phyloP scores from a whole-genome alignment of 192 early-diverging fungal species.

The Entrophospora sp. region DNA sequence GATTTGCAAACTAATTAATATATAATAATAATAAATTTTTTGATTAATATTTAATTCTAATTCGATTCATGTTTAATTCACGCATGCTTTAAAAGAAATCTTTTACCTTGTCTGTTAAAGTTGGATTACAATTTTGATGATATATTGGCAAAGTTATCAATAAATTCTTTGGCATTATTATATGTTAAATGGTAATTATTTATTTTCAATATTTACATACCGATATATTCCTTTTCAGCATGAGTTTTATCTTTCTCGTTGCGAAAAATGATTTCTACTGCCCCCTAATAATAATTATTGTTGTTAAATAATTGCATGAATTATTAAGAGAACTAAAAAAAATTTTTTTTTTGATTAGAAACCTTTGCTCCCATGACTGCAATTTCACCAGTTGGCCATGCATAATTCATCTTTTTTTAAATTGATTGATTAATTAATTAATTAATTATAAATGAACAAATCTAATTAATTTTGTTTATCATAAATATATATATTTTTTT shows the following conservation, averaged over 20 bases:
- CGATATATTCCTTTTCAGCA: slow-evolving; percentile 81
- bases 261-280: slow-evolving; percentile 94
- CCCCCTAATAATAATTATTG: slow-evolving; percentile 46
- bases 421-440: neutral
- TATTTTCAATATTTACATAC: slow-evolving; percentile 27
- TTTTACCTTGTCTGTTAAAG: neutral
- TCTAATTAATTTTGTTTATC: too few species aligned
- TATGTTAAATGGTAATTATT: neutral
- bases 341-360: neutral
- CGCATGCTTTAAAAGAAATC: too few species aligned
- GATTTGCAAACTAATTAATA: slow-evolving; percentile 70
- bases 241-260: slow-evolving; percentile 46
- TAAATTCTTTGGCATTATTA: neutral
- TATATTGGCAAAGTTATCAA: too few species aligned
- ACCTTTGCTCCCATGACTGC: slow-evolving; percentile 81
- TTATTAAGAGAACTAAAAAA: neutral
- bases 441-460: too few species aligned
- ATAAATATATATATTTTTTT: too few species aligned
- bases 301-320: neutral
- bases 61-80: neutral
- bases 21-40: too few species aligned
- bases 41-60: too few species aligned
- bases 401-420: slow-evolving; percentile 51
- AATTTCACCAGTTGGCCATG: slow-evolving; percentile 96
- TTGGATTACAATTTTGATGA: too few species aligned